Percentiles rank a stretch among this genome's conserved stretches.
Evolutionary conservation across 202 grass and related monocot genomes (phyloP).

Genomic region (Digitaria exilis): DNA sequence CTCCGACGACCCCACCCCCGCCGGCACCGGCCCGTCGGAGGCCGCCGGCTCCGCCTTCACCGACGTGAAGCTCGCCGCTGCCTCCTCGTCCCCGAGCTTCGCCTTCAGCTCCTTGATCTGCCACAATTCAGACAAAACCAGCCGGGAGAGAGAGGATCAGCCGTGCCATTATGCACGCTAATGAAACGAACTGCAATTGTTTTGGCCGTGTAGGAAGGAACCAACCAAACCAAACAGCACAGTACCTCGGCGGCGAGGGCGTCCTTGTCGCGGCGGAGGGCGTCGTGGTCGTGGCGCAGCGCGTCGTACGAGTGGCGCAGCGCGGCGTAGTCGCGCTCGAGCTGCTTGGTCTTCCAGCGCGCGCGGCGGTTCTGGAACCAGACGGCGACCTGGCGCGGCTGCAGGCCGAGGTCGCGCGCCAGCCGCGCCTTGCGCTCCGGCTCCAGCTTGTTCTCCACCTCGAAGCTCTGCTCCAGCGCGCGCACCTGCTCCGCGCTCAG

Average conservation of each 20-base stretch:
- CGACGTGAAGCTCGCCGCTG: conserved; percentile 60
- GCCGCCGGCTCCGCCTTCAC: conserved; percentile 72
- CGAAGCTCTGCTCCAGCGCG: conserved; percentile 80
- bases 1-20: conserved; percentile 64
- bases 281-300: conserved; percentile 57
- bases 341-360: conserved; percentile 93
- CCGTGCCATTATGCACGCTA: neutral
- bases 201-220: neutral
- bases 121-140: neutral
- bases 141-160: neutral
- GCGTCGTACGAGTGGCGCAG: conserved; percentile 62
- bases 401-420: conserved; percentile 80
- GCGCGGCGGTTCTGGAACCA: conserved; percentile 99
- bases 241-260: conserved; percentile 59
- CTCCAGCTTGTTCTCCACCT: conserved; percentile 96
- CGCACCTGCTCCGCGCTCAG: conserved; percentile 76
- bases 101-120: conserved; percentile 76
- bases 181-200: neutral
- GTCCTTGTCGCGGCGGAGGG: conserved; percentile 65
- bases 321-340: conserved; percentile 77
- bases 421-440: conserved; percentile 77
- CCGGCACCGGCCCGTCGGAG: conserved; percentile 44
- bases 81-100: conserved; percentile 62
- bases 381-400: conserved; percentile 90
- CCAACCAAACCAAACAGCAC: too few species aligned